These are phyloP conservation scores for Tetracladium maxilliforme DNA, from an alignment of 2,329 filamentous ascomycete genomes.

Conservation along the genomic window DNA sequence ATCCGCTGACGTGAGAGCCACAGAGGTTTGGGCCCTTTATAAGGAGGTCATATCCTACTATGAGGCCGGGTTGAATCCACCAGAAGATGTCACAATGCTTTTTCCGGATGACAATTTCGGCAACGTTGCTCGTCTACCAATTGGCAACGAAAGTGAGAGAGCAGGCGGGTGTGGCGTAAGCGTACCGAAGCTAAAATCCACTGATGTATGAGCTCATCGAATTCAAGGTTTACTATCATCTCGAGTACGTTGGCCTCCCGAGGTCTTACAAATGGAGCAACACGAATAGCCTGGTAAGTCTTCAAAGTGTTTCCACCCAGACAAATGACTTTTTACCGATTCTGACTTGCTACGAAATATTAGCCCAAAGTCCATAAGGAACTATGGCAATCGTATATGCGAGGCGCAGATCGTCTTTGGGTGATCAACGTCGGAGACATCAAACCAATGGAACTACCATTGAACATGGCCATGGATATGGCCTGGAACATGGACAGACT, in stretches of 20 bases:
- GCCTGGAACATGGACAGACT: conserved; percentile 40
- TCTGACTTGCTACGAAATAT: too few relatives aligned
- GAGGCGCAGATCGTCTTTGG: conserved; percentile 39
- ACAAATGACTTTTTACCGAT: too few relatives aligned
- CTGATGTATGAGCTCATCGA: conserved; percentile 1
- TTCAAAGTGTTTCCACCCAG: conserved; percentile 1
- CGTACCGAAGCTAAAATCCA: conserved; percentile 12
- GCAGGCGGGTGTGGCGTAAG: conserved; percentile 37
- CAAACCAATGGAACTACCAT: conserved; percentile 39
- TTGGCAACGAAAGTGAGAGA: conserved; percentile 33
- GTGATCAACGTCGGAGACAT: conserved; percentile 49
- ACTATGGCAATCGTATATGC: conserved; percentile 29
- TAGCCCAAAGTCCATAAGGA: conserved; percentile 41
- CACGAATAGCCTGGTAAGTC: conserved; percentile 35
- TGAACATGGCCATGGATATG: conserved; percentile 38
- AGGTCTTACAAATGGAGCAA: conserved; percentile 49
- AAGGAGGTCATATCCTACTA: conserved; percentile 52
- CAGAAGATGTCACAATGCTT: conserved; percentile 45
- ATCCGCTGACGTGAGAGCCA: conserved; percentile 5
- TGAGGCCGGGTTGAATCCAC: conserved; percentile 40
- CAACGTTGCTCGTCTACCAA: conserved; percentile 40
- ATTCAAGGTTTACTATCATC: conserved; percentile 31
- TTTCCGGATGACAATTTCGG: conserved; percentile 52
- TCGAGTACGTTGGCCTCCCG: conserved; percentile 47
- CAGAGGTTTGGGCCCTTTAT: conserved; percentile 49